Evolutionary conservation across 106 monocot genomes (phyloP).

Genomic region (Allium cepa): DNA sequence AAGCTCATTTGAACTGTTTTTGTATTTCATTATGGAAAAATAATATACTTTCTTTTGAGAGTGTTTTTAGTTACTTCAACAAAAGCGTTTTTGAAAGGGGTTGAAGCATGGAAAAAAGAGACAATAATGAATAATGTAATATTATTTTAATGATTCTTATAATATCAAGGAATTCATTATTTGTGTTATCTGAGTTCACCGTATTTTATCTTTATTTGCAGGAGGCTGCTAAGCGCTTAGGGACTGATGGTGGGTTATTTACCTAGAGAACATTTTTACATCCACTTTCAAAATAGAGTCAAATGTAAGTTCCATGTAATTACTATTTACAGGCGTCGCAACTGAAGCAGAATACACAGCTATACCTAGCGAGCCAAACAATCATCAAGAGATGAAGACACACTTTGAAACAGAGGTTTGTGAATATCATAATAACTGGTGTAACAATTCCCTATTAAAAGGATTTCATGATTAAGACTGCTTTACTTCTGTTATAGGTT

Average conservation of each 20-base stretch:
- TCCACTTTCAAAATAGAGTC: not conserved
- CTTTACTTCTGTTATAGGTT: conserved; percentile 16
- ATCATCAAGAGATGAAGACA: conserved; percentile 15
- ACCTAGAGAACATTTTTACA: conserved; percentile 1
- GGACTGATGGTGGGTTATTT: conserved; percentile 25
- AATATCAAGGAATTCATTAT: not conserved
- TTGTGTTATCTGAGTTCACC: not conserved
- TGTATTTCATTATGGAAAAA: not conserved
- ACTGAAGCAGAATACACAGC: conserved; percentile 42
- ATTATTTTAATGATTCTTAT: not conserved
- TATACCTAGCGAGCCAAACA: conserved; percentile 42
- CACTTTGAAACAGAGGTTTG: conserved; percentile 28
- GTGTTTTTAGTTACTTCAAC: conserved; percentile 45
- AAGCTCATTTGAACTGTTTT: not conserved
- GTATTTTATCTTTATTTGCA: conserved; percentile 20
- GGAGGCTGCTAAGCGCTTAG: conserved; percentile 34
- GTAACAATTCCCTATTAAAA: not conserved
- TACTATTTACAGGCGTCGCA: not conserved
- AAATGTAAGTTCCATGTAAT: not conserved
- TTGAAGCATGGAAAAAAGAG: conserved; percentile 91
- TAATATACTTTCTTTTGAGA: not conserved
- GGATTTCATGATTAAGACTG: not conserved
- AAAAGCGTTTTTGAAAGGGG: conserved; percentile 73
- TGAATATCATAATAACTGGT: not conserved
- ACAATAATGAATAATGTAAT: conserved; percentile 54